These are phyloP conservation scores for Papilionanthe hybrid DNA, from an alignment of 116 monocot genomes.

Conservation along the genomic window DNA sequence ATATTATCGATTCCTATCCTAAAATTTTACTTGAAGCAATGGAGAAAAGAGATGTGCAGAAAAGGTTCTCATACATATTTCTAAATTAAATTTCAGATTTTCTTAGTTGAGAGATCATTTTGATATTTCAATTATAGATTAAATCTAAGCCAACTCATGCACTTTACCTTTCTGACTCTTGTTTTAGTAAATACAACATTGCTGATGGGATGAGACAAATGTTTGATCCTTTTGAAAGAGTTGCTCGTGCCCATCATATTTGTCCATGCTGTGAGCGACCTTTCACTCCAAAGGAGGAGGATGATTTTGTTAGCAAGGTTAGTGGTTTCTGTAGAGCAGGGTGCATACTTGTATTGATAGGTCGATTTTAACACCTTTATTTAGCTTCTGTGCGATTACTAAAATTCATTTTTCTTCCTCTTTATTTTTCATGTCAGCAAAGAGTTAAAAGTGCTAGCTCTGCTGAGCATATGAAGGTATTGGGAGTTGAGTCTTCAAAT, in stretches of 20 bases:
- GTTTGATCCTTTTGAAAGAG: conserved; percentile 97
- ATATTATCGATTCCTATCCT: conserved; percentile 58
- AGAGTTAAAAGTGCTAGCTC: conserved; percentile 82
- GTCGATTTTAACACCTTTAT: neutral
- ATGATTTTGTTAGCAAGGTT: conserved; percentile 91
- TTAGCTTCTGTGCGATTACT: neutral
- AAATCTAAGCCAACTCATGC: neutral
- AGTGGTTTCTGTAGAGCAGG: conserved; percentile 5
- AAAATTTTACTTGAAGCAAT: conserved; percentile 58
- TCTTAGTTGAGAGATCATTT: neutral
- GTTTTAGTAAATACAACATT: conserved; percentile 77
- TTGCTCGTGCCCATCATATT: conserved; percentile 87
- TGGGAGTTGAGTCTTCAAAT: conserved; percentile 71
- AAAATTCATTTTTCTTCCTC: neutral
- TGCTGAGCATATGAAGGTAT: conserved; percentile 76
- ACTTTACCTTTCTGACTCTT: neutral
- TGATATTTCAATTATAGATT: neutral
- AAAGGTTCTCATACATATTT: conserved; percentile 48
- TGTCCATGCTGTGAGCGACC: conserved; percentile 98
- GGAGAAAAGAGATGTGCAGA: conserved; percentile 77
- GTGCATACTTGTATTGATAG: neutral
- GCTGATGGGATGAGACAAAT: conserved; percentile 97
- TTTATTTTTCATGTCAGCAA: conserved; percentile 53
- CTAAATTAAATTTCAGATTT: neutral
- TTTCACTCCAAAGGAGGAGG: conserved; percentile 86